Conservation (phyloP, 495 filamentous ascomycete species). For the Cairneyella variabilis region DNA sequence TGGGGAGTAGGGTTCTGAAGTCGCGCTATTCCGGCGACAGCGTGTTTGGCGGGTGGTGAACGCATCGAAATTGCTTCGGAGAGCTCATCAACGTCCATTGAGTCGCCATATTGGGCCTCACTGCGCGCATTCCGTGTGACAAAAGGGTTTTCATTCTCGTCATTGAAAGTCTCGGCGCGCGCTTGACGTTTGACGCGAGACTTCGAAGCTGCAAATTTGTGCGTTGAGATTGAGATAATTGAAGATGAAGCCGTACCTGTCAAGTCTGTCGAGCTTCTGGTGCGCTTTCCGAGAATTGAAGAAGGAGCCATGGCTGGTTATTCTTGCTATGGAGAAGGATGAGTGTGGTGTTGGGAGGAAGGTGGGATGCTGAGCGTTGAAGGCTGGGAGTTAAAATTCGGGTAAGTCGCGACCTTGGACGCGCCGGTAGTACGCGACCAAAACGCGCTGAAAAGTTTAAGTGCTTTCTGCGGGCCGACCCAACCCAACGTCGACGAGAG, state of each 20-base stretch:
- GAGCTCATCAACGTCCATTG: slow-evolving; percentile 21
- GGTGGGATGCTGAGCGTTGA: slow-evolving; percentile 14
- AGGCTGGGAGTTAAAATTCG: not conserved
- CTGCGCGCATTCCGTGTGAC: slow-evolving; percentile 13
- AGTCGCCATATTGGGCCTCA: slow-evolving; percentile 15
- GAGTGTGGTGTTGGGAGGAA: slow-evolving; percentile 10
- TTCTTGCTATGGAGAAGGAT: slow-evolving; percentile 18
- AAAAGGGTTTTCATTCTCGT: slow-evolving; percentile 54
- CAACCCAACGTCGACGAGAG: no score
- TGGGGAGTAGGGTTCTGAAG: slow-evolving; percentile 42
- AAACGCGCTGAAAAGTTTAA: no score
- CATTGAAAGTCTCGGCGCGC: slow-evolving; percentile 40
- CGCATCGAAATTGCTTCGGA: slow-evolving; percentile 21
- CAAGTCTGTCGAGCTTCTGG: slow-evolving; percentile 48
- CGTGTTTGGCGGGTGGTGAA: no score
- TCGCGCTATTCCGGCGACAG: no score
- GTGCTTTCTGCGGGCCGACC: no score
- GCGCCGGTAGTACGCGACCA: slow-evolving; percentile 1
- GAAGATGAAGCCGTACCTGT: slow-evolving; percentile 49
- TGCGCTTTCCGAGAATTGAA: slow-evolving; percentile 67
- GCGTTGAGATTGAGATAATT: slow-evolving; percentile 23
- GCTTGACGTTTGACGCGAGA: slow-evolving; percentile 62
- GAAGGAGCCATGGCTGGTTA: slow-evolving; percentile 53
- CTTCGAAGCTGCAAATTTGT: slow-evolving; percentile 25
- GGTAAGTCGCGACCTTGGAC: not conserved